These are phyloP conservation scores for Coemansia sp. DNA, from an alignment of 192 early-diverging fungal genomes.

Conservation along the genomic window DNA sequence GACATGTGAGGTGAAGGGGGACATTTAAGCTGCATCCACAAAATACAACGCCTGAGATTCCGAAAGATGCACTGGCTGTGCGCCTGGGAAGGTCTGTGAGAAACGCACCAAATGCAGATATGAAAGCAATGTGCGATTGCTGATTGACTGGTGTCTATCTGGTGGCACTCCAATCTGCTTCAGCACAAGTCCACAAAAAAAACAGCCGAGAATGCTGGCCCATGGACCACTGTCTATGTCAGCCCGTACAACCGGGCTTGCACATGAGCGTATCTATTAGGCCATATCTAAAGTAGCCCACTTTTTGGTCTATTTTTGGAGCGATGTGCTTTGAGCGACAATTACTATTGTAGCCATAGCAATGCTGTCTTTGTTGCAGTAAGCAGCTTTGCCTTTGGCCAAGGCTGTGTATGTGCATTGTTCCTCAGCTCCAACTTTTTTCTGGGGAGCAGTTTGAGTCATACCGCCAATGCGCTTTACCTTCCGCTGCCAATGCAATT, in stretches of 20 bases:
- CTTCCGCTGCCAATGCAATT: not conserved
- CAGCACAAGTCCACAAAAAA: not conserved
- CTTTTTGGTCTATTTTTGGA: not conserved
- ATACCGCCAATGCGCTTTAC: not conserved
- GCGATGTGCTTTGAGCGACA: not conserved
- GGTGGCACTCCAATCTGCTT: not conserved
- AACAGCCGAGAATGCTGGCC: not conserved
- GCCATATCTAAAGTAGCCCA: not conserved
- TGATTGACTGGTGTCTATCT: conserved; percentile 3
- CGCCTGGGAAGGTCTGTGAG: not conserved
- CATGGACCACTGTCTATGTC: not conserved
- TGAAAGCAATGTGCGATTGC: not conserved
- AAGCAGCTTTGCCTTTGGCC: not conserved
- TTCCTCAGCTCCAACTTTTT: not conserved
- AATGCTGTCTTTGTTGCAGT: not conserved
- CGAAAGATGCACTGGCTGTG: not conserved
- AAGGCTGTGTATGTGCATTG: not conserved
- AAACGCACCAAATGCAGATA: not conserved
- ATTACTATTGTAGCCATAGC: not conserved
- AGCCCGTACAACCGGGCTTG: not conserved
- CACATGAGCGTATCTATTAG: not conserved
- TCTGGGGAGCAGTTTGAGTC: not conserved
- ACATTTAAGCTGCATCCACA: not conserved
- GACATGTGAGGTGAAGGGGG: not conserved
- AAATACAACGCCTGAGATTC: not conserved